These are phyloP conservation scores for Zasmidium angulare DNA, from an alignment of 2,329 filamentous ascomycete genomes.

Conservation along the genomic window DNA sequence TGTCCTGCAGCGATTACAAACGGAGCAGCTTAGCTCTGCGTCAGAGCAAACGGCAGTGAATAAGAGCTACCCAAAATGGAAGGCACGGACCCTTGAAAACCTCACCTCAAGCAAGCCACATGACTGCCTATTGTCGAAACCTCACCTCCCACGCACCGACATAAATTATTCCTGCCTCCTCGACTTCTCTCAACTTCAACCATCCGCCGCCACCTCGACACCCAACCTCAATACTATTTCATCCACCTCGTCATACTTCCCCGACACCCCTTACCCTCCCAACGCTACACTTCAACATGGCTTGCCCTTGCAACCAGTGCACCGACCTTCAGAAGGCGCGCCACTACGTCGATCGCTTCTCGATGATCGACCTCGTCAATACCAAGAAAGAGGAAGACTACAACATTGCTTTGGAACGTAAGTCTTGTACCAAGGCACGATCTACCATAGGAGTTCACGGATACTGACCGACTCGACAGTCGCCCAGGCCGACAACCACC, in stretches of 20 bases:
- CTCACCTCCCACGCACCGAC: background rate
- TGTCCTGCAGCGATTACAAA: background rate
- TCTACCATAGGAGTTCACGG: too few species aligned
- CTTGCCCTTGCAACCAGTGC: conserved; percentile 14
- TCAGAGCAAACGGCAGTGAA: background rate
- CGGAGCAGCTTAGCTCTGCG: background rate
- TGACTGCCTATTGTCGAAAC: background rate
- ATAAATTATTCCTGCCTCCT: background rate
- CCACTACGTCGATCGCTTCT: conserved; percentile 28
- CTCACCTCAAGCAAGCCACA: background rate
- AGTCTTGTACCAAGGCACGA: background rate
- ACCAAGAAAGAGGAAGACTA: conserved; percentile 24
- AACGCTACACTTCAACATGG: too few species aligned
- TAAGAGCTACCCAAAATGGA: background rate
- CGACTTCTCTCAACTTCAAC: conserved; percentile 7
- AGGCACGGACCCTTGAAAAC: background rate
- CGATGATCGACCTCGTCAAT: conserved; percentile 32
- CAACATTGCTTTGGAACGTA: background rate
- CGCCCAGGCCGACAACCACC: background rate
- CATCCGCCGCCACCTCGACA: conserved; percentile 1
- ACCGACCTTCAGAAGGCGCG: conserved; percentile 19
- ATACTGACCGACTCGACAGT: too few species aligned
- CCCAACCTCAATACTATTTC: conserved; percentile 3
- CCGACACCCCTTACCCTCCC: background rate
- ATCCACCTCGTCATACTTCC: background rate